Evolutionary conservation across 352 stramenopile genomes (phyloP).

Genomic region (Pythium volutum): DNA sequence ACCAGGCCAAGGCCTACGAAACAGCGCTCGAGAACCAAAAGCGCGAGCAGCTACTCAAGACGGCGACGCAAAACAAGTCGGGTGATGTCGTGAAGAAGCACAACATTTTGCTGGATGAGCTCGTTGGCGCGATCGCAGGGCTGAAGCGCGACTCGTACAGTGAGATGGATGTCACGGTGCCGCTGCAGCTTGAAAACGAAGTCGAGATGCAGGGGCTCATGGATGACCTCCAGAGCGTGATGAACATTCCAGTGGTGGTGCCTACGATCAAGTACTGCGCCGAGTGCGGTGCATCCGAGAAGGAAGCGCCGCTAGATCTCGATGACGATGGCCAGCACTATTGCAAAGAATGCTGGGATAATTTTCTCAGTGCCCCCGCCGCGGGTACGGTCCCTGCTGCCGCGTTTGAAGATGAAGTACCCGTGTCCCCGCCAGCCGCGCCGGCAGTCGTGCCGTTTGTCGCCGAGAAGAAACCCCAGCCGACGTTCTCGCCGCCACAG

Average conservation of each 20-base stretch:
- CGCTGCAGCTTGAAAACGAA: conserved; percentile 55
- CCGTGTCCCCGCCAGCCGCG: conserved; percentile 19
- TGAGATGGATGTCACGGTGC: conserved; percentile 58
- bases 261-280: conserved; percentile 74
- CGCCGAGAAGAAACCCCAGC: conserved; percentile 13
- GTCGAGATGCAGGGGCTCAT: conserved; percentile 65
- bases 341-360: conserved; percentile 87
- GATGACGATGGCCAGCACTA: conserved; percentile 85
- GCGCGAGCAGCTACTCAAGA: conserved; percentile 57
- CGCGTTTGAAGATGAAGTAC: conserved; percentile 5
- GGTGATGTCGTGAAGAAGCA: conserved; percentile 73
- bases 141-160: conserved; percentile 77
- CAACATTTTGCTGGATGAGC: conserved; percentile 81
- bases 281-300: conserved; percentile 73
- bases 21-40: conserved; percentile 73
- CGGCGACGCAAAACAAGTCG: conserved; percentile 71
- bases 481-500: conserved; percentile 24
- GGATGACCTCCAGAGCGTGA: conserved; percentile 71
- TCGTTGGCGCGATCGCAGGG: conserved; percentile 63
- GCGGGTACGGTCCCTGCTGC: conserved; percentile 12
- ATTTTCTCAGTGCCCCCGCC: conserved; percentile 62
- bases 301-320: conserved; percentile 70
- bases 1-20: conserved; percentile 84
- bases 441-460: conserved; percentile 7
- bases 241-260: conserved; percentile 80